Evolutionary conservation across 345 rosid genomes (phyloP), one percentile per base, ranked within the genome.

Genomic region (Arabidopsis arenosa): DNA sequence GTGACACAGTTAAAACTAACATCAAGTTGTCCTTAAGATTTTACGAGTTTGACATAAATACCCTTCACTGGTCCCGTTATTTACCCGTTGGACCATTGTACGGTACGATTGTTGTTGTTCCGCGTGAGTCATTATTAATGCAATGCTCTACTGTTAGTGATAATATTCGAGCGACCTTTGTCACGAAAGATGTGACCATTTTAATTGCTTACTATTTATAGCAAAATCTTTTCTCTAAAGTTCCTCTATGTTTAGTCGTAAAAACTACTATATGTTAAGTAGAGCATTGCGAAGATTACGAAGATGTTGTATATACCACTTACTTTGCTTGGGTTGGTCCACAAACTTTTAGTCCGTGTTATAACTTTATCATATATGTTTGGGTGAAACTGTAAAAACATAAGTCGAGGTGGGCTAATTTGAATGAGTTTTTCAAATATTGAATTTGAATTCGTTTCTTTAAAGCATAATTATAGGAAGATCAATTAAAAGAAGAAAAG

Each of bases 1-100:
- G 76, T 41, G 73, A 58, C 63, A 15, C 64, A 66, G 81, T 78
- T 78, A 78, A 78, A 78, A 72, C 69, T 8, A 11, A 66, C 59
- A 59, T 41, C 68, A 72, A 3, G 62, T 58, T 44, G 57, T 15
- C 60, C 67, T 54, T 0, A 2, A 5, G 1, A 4, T 0, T 5
- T 35, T 5, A 4, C 3, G 33, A 12, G 4, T 60, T 45, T 70
- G 66, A 56, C 80, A 30, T 48, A 39, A 57, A 63, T 66, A 5
- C 77, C 81, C 81, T 66, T 71, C 0, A 60, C 39, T 40, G 43
- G 51, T 39, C 68, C 80, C 44, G 39, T 64, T 4, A 64, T 56
- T 72, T 58, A 64, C 72, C 62, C 13, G 9, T 18, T 47, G 26
- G 53, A 6, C 21, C 3, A 15, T 15, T 15, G 48, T 12, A 43